These are phyloP conservation scores for Camelina hispida DNA, from an alignment of 345 rosid genomes.

Conservation along the genomic window DNA sequence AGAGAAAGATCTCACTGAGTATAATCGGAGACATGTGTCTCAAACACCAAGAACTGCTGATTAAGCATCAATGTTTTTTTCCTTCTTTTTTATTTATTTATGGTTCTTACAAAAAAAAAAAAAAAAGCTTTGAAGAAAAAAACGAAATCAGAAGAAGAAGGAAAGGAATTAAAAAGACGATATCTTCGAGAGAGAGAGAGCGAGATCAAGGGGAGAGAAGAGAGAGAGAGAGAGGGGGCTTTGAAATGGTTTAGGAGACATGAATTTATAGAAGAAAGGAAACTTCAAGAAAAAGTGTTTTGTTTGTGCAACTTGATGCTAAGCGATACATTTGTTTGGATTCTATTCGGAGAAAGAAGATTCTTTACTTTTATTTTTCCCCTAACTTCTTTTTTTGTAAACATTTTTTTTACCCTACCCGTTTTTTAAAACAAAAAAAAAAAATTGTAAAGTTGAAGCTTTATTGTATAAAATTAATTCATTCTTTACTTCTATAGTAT, in stretches of 20 bases:
- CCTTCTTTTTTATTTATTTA: neutral
- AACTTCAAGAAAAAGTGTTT: constrained; percentile 33
- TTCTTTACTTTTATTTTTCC: constrained; percentile 9
- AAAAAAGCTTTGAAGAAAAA: constrained; percentile 1
- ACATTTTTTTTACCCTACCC: constrained; percentile 24
- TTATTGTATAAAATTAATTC: no score
- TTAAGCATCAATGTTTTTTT: constrained; percentile 66
- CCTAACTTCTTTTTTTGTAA: neutral
- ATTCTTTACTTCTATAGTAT: neutral
- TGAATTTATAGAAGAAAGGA: constrained; percentile 57
- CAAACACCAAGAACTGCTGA: constrained; percentile 71
- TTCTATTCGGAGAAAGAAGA: constrained; percentile 18
- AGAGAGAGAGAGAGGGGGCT: neutral
- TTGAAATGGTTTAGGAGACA: constrained; percentile 15
- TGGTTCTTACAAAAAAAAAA: neutral
- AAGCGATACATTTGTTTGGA: constrained; percentile 33
- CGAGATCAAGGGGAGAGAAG: constrained; percentile 18
- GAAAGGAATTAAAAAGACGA: constrained; percentile 4
- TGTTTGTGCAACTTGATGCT: constrained; percentile 42
- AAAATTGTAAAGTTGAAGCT: no score
- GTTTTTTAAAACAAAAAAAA: no score
- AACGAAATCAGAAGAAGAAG: constrained; percentile 31
- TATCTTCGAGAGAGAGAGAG: constrained; percentile 7
- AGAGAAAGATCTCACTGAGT: constrained; percentile 77
- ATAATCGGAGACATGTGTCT: constrained; percentile 96